Conservation (phyloP, 2,329 filamentous ascomycete species). For the Paramyrothecium roridum region DNA sequence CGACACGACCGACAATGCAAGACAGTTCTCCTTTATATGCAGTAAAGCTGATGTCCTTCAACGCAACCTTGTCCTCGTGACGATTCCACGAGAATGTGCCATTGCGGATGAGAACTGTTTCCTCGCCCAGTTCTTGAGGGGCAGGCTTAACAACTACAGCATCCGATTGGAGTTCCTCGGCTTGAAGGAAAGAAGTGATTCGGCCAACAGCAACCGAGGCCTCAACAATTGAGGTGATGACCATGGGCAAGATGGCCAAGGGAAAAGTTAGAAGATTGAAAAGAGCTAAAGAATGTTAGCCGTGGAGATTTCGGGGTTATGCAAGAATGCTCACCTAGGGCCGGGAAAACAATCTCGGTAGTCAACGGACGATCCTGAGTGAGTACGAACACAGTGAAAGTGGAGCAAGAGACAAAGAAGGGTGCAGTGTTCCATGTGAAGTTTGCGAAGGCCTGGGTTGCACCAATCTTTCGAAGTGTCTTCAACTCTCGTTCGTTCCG, state of each 20-base stretch:
- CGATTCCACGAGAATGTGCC: conserved; percentile 95
- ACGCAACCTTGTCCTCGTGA: conserved; percentile 65
- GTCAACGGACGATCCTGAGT: conserved; percentile 78
- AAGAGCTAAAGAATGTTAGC: conserved; percentile 58
- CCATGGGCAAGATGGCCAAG: conserved; percentile 91
- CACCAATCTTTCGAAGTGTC: conserved; percentile 93
- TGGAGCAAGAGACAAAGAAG: conserved; percentile 95
- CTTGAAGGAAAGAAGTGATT: conserved; percentile 77
- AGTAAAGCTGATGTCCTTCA: conserved; percentile 83
- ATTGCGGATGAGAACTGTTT: conserved; percentile 78
- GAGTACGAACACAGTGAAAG: conserved; percentile 90
- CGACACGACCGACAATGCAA: conserved; percentile 92
- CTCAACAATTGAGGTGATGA: conserved; percentile 94
- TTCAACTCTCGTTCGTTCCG: conserved; percentile 94
- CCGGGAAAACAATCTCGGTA: conserved; percentile 94
- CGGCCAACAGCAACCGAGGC: conserved; percentile 88
- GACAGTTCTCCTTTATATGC: conserved; percentile 91
- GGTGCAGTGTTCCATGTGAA: conserved; percentile 98
- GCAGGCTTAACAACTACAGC: conserved; percentile 70
- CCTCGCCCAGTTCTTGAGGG: conserved; percentile 75
- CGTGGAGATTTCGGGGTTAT: neutral
- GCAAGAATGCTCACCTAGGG: conserved; percentile 38
- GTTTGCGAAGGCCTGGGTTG: conserved; percentile 88
- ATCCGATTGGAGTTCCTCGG: conserved; percentile 86
- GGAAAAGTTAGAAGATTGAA: conserved; percentile 98